phyloP scores from a whole-genome alignment of 768 basidiomycete genomes.

The Steccherinum ochraceum region DNA sequence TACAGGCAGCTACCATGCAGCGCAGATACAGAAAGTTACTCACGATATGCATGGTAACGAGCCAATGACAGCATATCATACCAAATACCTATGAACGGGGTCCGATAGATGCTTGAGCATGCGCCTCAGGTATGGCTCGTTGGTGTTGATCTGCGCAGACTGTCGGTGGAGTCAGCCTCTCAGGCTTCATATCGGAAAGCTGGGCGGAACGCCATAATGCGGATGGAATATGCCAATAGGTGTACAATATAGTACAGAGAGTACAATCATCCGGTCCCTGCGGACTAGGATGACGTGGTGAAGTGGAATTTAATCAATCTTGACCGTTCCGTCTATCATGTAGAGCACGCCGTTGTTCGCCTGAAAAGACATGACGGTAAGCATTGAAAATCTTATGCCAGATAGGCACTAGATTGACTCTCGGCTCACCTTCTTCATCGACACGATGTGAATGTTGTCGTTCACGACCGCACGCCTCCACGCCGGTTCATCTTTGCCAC shows the following conservation, averaged over 20 bases:
- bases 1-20: not conserved
- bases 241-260: not conserved
- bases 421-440: slow-evolving; percentile 52
- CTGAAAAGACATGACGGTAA: too few species aligned
- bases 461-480: slow-evolving; percentile 60
- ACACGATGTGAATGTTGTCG: slow-evolving; percentile 47
- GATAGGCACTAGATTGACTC: slow-evolving; percentile 12
- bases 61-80: not conserved
- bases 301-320: slow-evolving; percentile 16
- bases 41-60: not conserved
- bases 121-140: not conserved
- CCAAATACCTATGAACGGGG: not conserved
- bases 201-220: not conserved
- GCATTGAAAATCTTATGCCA: too few species aligned
- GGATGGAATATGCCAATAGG: not conserved
- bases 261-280: not conserved
- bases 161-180: not conserved
- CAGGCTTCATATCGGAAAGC: not conserved
- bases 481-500: slow-evolving; percentile 32
- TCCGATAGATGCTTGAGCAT: not conserved
- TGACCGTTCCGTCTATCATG: slow-evolving; percentile 49
- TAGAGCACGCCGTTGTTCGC: slow-evolving; percentile 53
- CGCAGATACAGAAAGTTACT: not conserved
- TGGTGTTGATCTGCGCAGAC: not conserved
- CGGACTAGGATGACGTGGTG: not conserved